These are phyloP conservation scores for Conoideocrella luteorostrata DNA, from an alignment of 2,329 filamentous ascomycete species.

Conservation along the genomic window DNA sequence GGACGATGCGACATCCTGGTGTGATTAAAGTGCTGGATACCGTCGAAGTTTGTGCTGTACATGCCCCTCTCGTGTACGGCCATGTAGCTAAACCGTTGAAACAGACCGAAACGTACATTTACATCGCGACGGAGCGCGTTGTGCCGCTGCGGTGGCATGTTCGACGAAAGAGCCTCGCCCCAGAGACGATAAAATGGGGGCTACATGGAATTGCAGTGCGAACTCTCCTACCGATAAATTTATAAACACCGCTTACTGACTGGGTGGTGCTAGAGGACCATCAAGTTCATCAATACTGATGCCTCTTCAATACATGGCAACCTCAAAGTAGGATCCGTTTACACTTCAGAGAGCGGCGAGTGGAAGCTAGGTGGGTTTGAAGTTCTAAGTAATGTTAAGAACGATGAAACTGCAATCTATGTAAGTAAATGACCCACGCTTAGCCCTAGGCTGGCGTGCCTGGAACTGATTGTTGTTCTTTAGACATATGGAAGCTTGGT, in stretches of 20 bases:
- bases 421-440: too few relatives aligned
- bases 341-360: constrained; percentile 91
- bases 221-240: too few relatives aligned
- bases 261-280: constrained; percentile 57
- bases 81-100: constrained; percentile 17
- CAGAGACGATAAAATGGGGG: constrained; percentile 96
- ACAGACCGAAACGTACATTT: constrained; percentile 88
- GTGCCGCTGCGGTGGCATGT: constrained; percentile 85
- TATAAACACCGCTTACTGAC: constrained; percentile 14
- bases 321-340: constrained; percentile 79
- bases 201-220: constrained; percentile 73
- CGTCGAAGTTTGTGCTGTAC: constrained; percentile 61
- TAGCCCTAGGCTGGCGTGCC: not conserved
- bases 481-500: constrained; percentile 82
- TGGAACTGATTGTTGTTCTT: not conserved
- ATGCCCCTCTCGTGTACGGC: constrained; percentile 1
- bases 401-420: constrained; percentile 90
- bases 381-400: constrained; percentile 87
- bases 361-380: constrained; percentile 97
- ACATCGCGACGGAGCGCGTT: constrained; percentile 89
- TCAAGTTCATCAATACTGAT: constrained; percentile 95
- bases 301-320: constrained; percentile 87
- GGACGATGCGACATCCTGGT: constrained; percentile 88
- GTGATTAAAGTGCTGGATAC: constrained; percentile 93
- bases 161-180: constrained; percentile 76